phyloP scores from a whole-genome alignment of 192 early-diverging fungal genomes.

The Entophlyctis luteolus region DNA sequence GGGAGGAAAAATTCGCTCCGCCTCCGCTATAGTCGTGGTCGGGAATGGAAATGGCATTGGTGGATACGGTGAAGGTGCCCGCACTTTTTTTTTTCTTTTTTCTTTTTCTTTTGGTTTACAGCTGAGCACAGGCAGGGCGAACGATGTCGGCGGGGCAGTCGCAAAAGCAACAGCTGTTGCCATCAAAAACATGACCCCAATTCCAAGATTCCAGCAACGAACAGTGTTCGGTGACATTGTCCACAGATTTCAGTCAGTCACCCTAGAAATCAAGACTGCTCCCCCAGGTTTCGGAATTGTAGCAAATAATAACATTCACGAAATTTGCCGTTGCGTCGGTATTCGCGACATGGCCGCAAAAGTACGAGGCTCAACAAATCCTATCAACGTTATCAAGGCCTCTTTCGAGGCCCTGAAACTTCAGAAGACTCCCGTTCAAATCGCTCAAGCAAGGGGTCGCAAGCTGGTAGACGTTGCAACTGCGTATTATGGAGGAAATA shows the following conservation, averaged over 20 bases:
- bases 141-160: constrained; percentile 74
- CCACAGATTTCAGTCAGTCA: constrained; percentile 86
- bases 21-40: constrained; percentile 91
- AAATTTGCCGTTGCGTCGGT: constrained; percentile 88
- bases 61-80: constrained; percentile 82
- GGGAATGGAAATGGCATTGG: constrained; percentile 88
- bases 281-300: constrained; percentile 93
- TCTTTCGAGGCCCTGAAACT: constrained; percentile 81
- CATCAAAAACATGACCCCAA: constrained; percentile 77
- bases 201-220: constrained; percentile 88
- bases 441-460: constrained; percentile 83
- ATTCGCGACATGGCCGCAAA: constrained; percentile 89
- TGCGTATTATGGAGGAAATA: constrained; percentile 70
- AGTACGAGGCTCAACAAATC: constrained; percentile 86
- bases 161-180: constrained; percentile 83
- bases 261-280: constrained; percentile 71
- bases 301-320: constrained; percentile 90
- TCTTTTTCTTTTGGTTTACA: not conserved
- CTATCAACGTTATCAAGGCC: constrained; percentile 97
- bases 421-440: constrained; percentile 78
- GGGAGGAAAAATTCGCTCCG: constrained; percentile 57
- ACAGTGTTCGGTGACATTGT: constrained; percentile 85
- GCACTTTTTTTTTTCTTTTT: not conserved
- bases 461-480: constrained; percentile 87
- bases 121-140: constrained; percentile 48